Evolutionary conservation across 2,329 filamentous ascomycete genomes (phyloP).

Genomic region (Lasiodiplodia sp.): DNA sequence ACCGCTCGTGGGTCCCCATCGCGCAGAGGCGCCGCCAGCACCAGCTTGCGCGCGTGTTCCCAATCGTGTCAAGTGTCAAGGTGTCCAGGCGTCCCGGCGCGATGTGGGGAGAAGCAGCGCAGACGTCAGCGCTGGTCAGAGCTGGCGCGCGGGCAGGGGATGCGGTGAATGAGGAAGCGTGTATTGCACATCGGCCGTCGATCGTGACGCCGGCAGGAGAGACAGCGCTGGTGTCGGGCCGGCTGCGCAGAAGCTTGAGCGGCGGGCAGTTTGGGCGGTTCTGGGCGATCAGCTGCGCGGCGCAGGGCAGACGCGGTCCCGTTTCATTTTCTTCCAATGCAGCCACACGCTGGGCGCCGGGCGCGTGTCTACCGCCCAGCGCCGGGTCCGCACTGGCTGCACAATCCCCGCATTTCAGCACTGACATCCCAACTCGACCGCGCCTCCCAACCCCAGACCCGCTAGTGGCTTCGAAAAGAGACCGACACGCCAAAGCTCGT

Average conservation of each 20-base stretch:
- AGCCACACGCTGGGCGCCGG: constrained; percentile 13
- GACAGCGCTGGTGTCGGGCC: constrained; percentile 13
- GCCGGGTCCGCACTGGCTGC: constrained; percentile 15
- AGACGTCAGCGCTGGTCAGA: constrained; percentile 16
- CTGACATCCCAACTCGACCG: constrained; percentile 20
- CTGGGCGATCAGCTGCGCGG: background rate
- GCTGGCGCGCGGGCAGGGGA: constrained; percentile 9
- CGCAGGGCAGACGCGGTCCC: background rate
- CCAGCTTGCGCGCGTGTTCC: constrained; percentile 9
- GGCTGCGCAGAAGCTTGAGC: constrained; percentile 14
- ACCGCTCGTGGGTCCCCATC: background rate
- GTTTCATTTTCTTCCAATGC: constrained; percentile 13
- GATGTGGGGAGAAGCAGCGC: background rate
- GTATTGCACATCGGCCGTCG: constrained; percentile 22
- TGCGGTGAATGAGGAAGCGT: constrained; percentile 24
- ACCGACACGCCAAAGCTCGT: constrained; percentile 16
- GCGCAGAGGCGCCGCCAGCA: background rate
- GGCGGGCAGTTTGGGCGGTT: background rate
- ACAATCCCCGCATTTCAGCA: constrained; percentile 22
- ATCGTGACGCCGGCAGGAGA: constrained; percentile 14
- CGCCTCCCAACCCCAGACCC: constrained; percentile 13
- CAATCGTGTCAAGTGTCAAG: constrained; percentile 24
- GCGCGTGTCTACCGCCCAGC: background rate
- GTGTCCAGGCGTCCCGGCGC: constrained; percentile 2
- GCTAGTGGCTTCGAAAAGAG: constrained; percentile 12